Evolutionary conservation across 202 grass and related monocot genomes (phyloP), one percentile per base, ranked within the genome.

Genomic region (Brachypodium distachyon): DNA sequence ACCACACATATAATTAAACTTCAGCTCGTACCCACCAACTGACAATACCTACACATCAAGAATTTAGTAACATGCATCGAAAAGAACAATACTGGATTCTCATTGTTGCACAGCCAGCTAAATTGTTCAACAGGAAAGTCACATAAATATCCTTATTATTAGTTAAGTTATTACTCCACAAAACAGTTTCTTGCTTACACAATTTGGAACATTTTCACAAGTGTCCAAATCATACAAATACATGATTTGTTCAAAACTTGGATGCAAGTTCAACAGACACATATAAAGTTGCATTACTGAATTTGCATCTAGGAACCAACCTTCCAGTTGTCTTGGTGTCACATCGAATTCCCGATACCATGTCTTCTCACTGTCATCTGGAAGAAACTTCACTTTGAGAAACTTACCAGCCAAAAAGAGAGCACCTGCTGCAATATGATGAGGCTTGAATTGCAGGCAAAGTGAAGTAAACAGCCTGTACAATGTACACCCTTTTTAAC

Each of bases 271-370:
- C 31, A 16, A 48, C 28, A 53, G 3, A 76, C 7, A 22, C 5
- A 37, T 51, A 50, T 26, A 4, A 48, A 79, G 55, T 50, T 47
- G 59, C 33, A 57, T 51, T 54, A 70, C 37, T 29, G 61, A 70
- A 22, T 70, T 86, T 48, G 39, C 21, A 85, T 73, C 34, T 4
- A 82, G 69, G 64, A 17, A 85, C 86, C 33, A 87, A 97, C 93
- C 93, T 97, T 97, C 93, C 77, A 97, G 87, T 70, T 97, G 93
- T 9, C 88, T 88, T 77, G 88, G 88, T 4, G 90, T 97, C 26
- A 97, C 85, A 83, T 91, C 93, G 80, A 97, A 97, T 34, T 91
- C 85, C 60, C 93, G 90, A 88, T 88, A 97, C 93, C 93, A 97
- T 58, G 86, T 65, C 68, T 87, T 97, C 68, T 97, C 93, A 56